phyloP scores from a whole-genome alignment of 495 filamentous ascomycete species.

The Daldinia grandis region DNA sequence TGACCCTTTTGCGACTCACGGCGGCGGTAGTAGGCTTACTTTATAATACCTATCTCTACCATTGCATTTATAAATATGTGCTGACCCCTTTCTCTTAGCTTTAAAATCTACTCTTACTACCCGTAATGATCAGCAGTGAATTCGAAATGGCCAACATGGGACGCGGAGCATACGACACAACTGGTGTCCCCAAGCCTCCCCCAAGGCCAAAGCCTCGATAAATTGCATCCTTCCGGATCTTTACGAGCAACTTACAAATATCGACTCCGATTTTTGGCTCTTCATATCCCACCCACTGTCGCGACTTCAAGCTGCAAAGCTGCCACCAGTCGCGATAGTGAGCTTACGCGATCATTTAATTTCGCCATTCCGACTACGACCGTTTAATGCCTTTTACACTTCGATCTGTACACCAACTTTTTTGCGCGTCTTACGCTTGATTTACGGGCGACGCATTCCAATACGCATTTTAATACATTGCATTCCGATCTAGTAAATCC shows the following conservation, averaged over 20 bases:
- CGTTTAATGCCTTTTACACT: slow-evolving; percentile 32
- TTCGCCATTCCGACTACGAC: slow-evolving; percentile 31
- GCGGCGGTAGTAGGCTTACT: slow-evolving; percentile 33
- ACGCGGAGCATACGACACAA: slow-evolving; percentile 66
- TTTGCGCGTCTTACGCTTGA: slow-evolving; percentile 44
- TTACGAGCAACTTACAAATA: slow-evolving; percentile 17
- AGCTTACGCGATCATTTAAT: slow-evolving; percentile 18
- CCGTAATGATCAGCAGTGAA: slow-evolving; percentile 59
- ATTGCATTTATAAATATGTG: slow-evolving; percentile 11
- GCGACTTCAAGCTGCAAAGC: not conserved
- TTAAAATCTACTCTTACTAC: slow-evolving; percentile 5
- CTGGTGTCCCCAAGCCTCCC: slow-evolving; percentile 63
- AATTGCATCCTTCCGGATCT: slow-evolving; percentile 18
- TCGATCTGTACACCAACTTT: slow-evolving; percentile 37
- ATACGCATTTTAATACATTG: slow-evolving; percentile 56
- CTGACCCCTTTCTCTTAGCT: slow-evolving; percentile 11
- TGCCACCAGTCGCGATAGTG: slow-evolving; percentile 1
- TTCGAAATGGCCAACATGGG: slow-evolving; percentile 60
- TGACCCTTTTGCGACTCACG: slow-evolving; percentile 31
- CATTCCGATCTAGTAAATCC: slow-evolving; percentile 46
- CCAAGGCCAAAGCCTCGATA: slow-evolving; percentile 62
- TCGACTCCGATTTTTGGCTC: not conserved
- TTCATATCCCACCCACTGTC: not conserved
- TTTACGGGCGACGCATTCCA: slow-evolving; percentile 49
- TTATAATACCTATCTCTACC: slow-evolving; percentile 41